phyloP scores from a whole-genome alignment of 1,139 yeast genomes.

The Sugiyamaella xylanicola region DNA sequence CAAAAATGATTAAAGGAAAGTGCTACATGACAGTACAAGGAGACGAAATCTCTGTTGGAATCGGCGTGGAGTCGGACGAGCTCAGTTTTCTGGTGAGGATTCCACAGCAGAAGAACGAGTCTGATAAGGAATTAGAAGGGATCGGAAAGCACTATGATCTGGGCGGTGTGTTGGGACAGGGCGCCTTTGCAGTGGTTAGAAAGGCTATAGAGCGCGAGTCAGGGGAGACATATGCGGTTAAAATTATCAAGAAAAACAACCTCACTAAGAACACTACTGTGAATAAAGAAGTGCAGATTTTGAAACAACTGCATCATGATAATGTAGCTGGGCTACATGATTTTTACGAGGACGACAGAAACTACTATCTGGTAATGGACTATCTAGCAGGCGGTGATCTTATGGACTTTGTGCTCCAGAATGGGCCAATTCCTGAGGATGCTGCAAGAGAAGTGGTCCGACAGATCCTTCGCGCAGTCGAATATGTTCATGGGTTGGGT shows the following conservation, averaged over 20 bases:
- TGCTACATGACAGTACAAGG: constrained; percentile 87
- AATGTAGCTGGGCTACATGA: constrained; percentile 81
- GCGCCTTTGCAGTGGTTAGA: constrained; percentile 95
- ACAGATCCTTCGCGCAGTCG: constrained; percentile 81
- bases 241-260: constrained; percentile 80
- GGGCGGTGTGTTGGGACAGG: constrained; percentile 85
- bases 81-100: constrained; percentile 72
- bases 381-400: constrained; percentile 96
- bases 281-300: constrained; percentile 78
- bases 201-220: constrained; percentile 84
- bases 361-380: constrained; percentile 90
- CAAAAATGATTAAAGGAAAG: constrained; percentile 71
- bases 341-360: constrained; percentile 78
- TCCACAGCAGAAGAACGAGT: constrained; percentile 29
- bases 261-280: constrained; percentile 84
- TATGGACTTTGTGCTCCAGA: constrained; percentile 92
- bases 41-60: constrained; percentile 86
- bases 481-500: constrained; percentile 84
- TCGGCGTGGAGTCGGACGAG: constrained; percentile 81
- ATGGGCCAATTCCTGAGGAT: constrained; percentile 88
- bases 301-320: constrained; percentile 76
- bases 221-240: constrained; percentile 86
- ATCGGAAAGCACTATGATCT: constrained; percentile 76
- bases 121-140: constrained; percentile 31
- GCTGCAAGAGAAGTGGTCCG: constrained; percentile 83